Evolutionary conservation across 176 grass and related monocot species (phyloP), one percentile per base, ranked within the genome.

Genomic region (Tillandsia fasciculata): DNA sequence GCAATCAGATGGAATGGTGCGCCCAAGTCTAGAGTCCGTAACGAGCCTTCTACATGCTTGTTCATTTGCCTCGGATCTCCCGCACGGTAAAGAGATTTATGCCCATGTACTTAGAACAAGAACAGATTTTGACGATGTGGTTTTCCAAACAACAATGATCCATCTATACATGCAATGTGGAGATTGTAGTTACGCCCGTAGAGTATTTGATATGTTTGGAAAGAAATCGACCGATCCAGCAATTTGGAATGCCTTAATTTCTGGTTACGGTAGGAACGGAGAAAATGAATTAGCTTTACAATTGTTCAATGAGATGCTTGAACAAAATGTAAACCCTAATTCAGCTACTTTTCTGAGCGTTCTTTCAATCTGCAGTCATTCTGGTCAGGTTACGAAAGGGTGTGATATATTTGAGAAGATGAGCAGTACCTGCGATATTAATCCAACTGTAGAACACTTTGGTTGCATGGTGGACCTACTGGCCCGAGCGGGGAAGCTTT

Each of bases 131-230:
- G 50, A 52, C 53, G 73, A 85, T 74, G 78, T 73, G 51, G 33
- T 61, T 85, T 80, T 77, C 65, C 83, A 69, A 26, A 85, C 83
- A 72, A 69, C 73, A 51, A 57, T 69, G 49, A 73, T 85, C 69
- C 26, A 77, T 53, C 72, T 85, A 78, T 85, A 76, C 64, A 80
- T 81, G 77, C 79, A 51, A 27, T 84, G 82, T 51, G 82, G 82
- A 52, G 66, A 54, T 53, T 57, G 69, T 24, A 11, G 8, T 50
- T 64, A 76, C 67, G 76, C 82, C 71, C 50, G 82, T 17, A 84
- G 71, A 48, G 50, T 79, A 63, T 84, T 84, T 75, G 42, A 67
- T 15, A 28, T 15, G 26, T 10, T 9, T 11, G 63, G 47, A 54
- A 71, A 12, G 11, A 71, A 66, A 74, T 63, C 63, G 7, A 67